These are phyloP conservation scores for Tripidium arundinaceum DNA, from an alignment of 202 grass and related monocot genomes.

Conservation along the genomic window DNA sequence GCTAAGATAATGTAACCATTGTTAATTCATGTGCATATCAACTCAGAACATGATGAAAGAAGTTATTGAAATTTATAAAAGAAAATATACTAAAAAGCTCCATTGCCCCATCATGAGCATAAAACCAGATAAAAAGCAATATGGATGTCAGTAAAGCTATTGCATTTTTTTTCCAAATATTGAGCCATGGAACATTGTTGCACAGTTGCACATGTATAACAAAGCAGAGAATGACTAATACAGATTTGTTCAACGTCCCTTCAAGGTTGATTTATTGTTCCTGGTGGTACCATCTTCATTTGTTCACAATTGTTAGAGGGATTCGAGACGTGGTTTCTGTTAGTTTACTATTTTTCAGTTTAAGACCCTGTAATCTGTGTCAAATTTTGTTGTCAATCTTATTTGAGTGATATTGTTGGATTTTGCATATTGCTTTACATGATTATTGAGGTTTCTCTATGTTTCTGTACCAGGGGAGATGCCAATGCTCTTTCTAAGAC, in stretches of 20 bases:
- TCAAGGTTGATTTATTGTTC: too few species aligned
- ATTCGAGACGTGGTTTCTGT: too few species aligned
- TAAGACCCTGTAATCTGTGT: too few species aligned
- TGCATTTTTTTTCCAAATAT: not conserved
- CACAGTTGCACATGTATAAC: not conserved
- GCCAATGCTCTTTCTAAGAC: too few species aligned
- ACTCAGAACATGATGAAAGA: constrained; percentile 5
- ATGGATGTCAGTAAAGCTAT: not conserved
- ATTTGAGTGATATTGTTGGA: too few species aligned
- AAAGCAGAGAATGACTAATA: not conserved
- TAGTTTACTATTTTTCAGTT: too few species aligned
- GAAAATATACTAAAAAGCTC: not conserved
- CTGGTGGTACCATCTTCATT: too few species aligned
- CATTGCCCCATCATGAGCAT: not conserved
- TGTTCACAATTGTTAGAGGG: too few species aligned
- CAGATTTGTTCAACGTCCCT: not conserved
- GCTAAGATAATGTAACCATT: constrained; percentile 45
- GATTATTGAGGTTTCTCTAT: too few species aligned
- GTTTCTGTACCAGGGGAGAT: too few species aligned
- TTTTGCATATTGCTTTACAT: too few species aligned
- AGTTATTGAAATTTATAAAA: not conserved
- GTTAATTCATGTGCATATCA: not conserved
- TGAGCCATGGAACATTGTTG: not conserved
- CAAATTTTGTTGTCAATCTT: too few species aligned
- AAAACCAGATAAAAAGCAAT: not conserved